Evolutionary conservation across 2,329 filamentous ascomycete genomes (phyloP).

Genomic region (Cryphonectria parasitica): DNA sequence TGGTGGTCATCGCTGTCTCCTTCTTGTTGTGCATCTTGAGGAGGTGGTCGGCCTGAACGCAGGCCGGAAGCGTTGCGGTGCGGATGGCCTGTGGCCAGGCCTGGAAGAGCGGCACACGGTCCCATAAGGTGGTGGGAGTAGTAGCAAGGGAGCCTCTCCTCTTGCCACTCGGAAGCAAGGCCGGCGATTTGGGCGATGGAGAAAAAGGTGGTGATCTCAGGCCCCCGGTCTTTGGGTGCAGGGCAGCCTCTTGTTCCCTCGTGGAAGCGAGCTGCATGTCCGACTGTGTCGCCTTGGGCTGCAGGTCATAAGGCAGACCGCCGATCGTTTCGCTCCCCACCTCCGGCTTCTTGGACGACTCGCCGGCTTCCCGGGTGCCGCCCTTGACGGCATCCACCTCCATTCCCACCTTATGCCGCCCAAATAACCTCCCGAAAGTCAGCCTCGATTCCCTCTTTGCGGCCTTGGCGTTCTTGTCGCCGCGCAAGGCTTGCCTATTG

Average conservation of each 20-base stretch:
- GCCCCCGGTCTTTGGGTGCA: conserved; percentile 19
- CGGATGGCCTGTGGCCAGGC: conserved; percentile 84
- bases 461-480: conserved; percentile 43
- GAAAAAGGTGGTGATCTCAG: conserved; percentile 23
- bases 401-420: conserved; percentile 46
- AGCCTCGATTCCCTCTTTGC: conserved; percentile 55
- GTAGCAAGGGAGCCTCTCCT: conserved; percentile 40
- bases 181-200: conserved; percentile 31
- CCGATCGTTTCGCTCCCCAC: conserved; percentile 14
- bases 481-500: conserved; percentile 47
- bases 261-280: conserved; percentile 23
- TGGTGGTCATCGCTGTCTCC: conserved; percentile 35
- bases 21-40: conserved; percentile 63
- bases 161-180: conserved; percentile 14
- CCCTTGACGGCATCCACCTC: conserved; percentile 37
- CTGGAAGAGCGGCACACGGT: conserved; percentile 79
- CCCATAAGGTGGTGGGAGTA: conserved; percentile 51
- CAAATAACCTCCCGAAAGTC: conserved; percentile 56
- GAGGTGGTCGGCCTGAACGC: conserved; percentile 69
- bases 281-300: conserved; percentile 17
- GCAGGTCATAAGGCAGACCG: conserved; percentile 20
- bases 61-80: conserved; percentile 70
- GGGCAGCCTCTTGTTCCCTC: conserved; percentile 3
- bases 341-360: conserved; percentile 16
- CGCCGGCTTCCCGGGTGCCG: conserved; percentile 9